Conservation (phyloP, 1,284 basidiomycete genomes). For the Anthracocystis panici-leucophaei region DNA sequence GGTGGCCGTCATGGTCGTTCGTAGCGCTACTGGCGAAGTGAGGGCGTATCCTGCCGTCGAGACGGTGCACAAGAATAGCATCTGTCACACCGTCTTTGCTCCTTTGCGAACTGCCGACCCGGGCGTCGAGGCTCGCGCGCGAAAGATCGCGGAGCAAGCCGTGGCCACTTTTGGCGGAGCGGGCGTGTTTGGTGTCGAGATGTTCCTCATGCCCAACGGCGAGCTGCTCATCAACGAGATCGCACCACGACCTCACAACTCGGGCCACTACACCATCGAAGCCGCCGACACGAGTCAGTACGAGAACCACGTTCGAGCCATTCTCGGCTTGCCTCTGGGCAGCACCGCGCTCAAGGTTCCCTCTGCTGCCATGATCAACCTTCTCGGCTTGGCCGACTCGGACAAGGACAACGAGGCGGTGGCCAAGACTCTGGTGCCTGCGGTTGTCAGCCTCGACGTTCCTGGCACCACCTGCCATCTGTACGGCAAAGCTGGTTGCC, state of each 20-base stretch:
- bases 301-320: conserved; percentile 97
- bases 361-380: conserved; percentile 92
- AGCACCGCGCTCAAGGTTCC: conserved; percentile 89
- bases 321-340: conserved; percentile 89
- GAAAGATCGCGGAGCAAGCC: conserved; percentile 83
- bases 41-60: conserved; percentile 91
- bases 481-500: conserved; percentile 91
- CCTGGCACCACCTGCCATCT: conserved; percentile 87
- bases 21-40: conserved; percentile 77
- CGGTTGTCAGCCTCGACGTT: conserved; percentile 70
- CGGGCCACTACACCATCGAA: conserved; percentile 99
- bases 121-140: conserved; percentile 76
- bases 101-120: conserved; percentile 74
- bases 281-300: conserved; percentile 96
- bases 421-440: conserved; percentile 65
- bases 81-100: conserved; percentile 92
- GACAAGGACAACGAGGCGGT: conserved; percentile 63
- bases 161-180: conserved; percentile 85
- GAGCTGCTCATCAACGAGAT: conserved; percentile 93
- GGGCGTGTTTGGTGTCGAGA: conserved; percentile 96
- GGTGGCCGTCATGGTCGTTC: conserved; percentile 97
- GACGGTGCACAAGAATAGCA: conserved; percentile 93
- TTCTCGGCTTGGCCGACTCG: conserved; percentile 74
- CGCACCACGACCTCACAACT: conserved; percentile 98
- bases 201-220: conserved; percentile 94